Conservation (phyloP, 2,329 filamentous ascomycete species). For the Colletotrichum noveboracense region DNA sequence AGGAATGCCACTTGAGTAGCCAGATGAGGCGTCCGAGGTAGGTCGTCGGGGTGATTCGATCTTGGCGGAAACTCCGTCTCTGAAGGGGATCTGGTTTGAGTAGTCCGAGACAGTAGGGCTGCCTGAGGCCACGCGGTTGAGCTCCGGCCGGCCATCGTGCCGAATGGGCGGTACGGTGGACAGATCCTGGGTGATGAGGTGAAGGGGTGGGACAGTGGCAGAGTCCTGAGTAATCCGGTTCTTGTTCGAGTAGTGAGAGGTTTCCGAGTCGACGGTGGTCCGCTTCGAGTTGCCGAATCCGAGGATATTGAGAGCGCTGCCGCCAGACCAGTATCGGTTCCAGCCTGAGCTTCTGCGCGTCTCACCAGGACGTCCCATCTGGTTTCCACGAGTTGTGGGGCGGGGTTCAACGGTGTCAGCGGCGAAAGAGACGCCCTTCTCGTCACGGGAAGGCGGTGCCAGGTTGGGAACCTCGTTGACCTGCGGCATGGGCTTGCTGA, state of each 20-base stretch:
- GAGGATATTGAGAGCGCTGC: constrained; percentile 70
- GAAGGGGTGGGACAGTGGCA: constrained; percentile 72
- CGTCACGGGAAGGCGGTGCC: constrained; percentile 30
- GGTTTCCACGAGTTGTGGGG: constrained; percentile 33
- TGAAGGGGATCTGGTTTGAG: constrained; percentile 52
- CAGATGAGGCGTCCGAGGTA: constrained; percentile 55
- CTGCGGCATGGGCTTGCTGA: constrained; percentile 65
- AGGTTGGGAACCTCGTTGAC: constrained; percentile 36
- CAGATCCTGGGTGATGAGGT: constrained; percentile 66
- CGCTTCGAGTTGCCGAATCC: constrained; percentile 59
- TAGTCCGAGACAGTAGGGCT: constrained; percentile 73
- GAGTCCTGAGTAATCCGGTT: constrained; percentile 67
- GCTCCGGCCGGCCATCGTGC: constrained; percentile 65
- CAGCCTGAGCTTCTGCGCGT: constrained; percentile 72
- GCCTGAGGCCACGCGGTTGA: constrained; percentile 71
- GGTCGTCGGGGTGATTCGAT: constrained; percentile 56
- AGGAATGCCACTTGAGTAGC: constrained; percentile 70
- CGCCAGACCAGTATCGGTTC: constrained; percentile 80
- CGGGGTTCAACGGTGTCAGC: constrained; percentile 38
- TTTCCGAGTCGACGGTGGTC: constrained; percentile 60
- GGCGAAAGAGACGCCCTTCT: constrained; percentile 46
- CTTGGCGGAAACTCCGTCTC: constrained; percentile 64
- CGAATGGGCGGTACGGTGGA: constrained; percentile 71
- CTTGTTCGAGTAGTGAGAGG: constrained; percentile 60
- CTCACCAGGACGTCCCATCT: constrained; percentile 40